A percentile compares a stretch with the other conserved stretches of the same genome.
phyloP scores from a whole-genome alignment of 108 stramenopile species.

The Nannochloropsis salina region DNA sequence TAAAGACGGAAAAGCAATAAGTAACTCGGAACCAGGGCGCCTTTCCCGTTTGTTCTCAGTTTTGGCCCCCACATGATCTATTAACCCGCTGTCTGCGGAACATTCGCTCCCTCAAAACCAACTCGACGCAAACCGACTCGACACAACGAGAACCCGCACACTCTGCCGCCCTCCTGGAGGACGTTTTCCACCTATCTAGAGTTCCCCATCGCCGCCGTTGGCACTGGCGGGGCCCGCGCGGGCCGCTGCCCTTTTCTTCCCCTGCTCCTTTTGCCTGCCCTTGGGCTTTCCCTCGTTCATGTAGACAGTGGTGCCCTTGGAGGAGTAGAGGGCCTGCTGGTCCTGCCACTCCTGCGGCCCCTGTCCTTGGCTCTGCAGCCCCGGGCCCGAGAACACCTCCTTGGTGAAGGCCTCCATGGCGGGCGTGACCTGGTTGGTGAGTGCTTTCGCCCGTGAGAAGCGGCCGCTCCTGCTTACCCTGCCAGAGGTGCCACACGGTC shows the following conservation, averaged over 20 bases:
- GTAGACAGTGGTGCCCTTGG: constrained; percentile 13
- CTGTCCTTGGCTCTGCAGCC: neutral
- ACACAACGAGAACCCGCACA: no score
- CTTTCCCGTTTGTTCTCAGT: no score
- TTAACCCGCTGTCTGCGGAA: no score
- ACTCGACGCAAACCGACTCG: no score
- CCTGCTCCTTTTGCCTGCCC: neutral
- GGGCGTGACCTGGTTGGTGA: neutral
- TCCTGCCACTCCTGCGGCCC: neutral
- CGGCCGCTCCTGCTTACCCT: neutral
- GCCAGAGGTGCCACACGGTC: neutral
- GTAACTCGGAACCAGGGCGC: no score
- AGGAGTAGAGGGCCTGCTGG: neutral
- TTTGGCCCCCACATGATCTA: no score
- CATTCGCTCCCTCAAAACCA: no score
- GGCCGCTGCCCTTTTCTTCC: neutral
- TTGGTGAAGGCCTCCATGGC: neutral
- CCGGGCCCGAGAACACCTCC: neutral
- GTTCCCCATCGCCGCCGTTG: neutral
- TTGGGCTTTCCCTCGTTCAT: constrained; percentile 12
- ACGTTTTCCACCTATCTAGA: no score
- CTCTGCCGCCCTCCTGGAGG: no score
- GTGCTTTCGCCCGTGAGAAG: neutral
- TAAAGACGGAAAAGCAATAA: no score
- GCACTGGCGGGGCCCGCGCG: neutral